Base-by-base conservation (phyloP, 345 rosid species). In the Gossypium raimondii region DNA sequence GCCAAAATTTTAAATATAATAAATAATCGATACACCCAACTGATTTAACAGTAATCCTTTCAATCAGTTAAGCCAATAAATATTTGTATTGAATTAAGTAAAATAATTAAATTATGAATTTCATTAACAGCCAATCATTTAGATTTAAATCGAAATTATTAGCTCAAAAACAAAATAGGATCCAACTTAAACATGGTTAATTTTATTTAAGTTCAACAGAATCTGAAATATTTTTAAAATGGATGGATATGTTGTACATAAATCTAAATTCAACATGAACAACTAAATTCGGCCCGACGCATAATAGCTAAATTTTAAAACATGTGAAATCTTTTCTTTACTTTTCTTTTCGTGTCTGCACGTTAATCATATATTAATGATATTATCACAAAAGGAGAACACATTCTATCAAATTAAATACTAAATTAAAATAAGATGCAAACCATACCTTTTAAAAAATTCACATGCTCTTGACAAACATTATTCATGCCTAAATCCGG, bases 31-130 rank as follows among this genome's bases (percentile, higher is more conserved):
- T 4, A 34, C 6, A 34, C 38, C 89, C 85, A 92, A 92, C 79
- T 69, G 77, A 78, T 45, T 60, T 73, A 57, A 82, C 82, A 11
- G 82, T 34, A 75, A 80, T 79, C 83, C 71, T 79, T 83, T 17
- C 78, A 78, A 11, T 86, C 85, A 34, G 41, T 34, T 34, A 1
- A 34, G 41, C 41, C 41, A 34, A 34, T 34, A 4, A 4, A 34
- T 34, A 34, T 34, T 34, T 34, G 5, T 5, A 34, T 5, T 34
- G 41, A 34, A 34, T 34, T 34, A 34, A 34, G 7, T 34, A 34
- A 34, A 34, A 34, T 34, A 34, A 34, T 34, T 34, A 34, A 34
- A 34, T 34, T 34, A 34, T 34, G 41, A 34, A 34, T 34, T 34
- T 34, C 7, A 34, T 34, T 34, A 34, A 34, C 41, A 5, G 41